Base-by-base conservation (phyloP, 2,329 filamentous ascomycete species). In the Trematosphaeria pertusa region DNA sequence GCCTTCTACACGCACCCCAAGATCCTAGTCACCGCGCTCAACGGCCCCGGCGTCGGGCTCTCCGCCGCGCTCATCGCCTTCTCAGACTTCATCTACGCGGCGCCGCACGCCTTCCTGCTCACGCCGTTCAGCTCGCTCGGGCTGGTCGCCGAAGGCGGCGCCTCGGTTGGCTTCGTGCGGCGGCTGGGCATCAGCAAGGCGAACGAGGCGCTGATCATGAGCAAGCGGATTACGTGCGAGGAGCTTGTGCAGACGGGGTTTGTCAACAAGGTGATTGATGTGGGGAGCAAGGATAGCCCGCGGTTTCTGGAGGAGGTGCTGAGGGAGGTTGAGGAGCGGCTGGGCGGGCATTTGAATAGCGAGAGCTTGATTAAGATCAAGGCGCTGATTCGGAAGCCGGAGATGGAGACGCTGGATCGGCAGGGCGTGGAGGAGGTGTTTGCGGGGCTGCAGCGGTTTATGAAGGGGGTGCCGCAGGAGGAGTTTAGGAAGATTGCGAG, bases 1-100 rank as follows among this genome's bases (percentile, higher is more conserved):
- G 87, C 91, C 61, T 96, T 97, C 78, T 92, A 94, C 78, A 87
- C 86, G 11, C 94, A 97, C 75, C 89, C 91, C 61, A 97, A 97
- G 77, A 88, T 97, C 73, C 88, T 97, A 18, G 83, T 97, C 50
- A 87, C 87, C 0, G 94, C 90, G 0, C 86, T 97, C 57, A 97
- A 97, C 75, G 94, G 93, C 3, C 94, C 94, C 5, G 91, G 86
- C 9, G 81, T 99, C 42, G 94, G 94, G 5, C 86, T 97, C 22
- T 89, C 88, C 2, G 94, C 93, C 1, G 92, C 93, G 0, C 75
- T 97, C 0, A 78, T 91, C 47, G 87, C 86, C 20, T 88, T 90
- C 71, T 89, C 89, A 18, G 94, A 97, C 78, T 97, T 97, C 77
- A 83, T 97, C 70, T 97, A 97, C 79, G 86, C 67, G 4, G 81